Percentiles rank a stretch among this genome's conserved stretches.
These are phyloP conservation scores for Nicotiana rustica DNA, from an alignment of 305 asterid genomes.

Conservation along the genomic window DNA sequence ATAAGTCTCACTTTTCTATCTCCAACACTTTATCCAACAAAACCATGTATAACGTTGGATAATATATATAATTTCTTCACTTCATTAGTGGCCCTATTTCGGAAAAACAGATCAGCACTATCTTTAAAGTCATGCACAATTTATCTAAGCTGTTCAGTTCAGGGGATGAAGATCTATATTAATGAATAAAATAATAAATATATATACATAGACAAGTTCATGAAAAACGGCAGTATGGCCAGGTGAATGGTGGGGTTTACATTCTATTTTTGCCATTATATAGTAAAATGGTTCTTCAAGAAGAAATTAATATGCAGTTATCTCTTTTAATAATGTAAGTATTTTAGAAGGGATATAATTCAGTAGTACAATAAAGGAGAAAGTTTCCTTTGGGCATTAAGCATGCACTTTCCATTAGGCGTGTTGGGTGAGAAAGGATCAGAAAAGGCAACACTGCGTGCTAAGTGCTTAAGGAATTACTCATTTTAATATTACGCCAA, in stretches of 20 bases:
- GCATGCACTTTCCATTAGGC: neutral
- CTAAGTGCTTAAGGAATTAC: constrained; percentile 15
- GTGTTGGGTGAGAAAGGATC: neutral
- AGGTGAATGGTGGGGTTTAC: constrained; percentile 31
- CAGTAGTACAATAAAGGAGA: neutral
- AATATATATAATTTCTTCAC: neutral
- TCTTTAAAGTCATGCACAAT: neutral
- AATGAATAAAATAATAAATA: neutral
- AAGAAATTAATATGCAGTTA: neutral
- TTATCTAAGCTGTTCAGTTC: neutral
- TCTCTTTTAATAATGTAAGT: neutral
- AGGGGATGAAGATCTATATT: neutral
- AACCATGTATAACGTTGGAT: neutral
- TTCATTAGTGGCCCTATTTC: neutral
- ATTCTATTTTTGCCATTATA: constrained; percentile 3
- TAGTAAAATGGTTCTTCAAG: constrained; percentile 10
- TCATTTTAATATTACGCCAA: neutral
- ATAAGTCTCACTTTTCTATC: neutral
- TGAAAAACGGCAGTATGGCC: constrained; percentile 21
- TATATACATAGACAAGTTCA: neutral
- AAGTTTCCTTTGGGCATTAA: constrained; percentile 19
- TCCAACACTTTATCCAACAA: neutral
- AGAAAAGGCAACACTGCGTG: constrained; percentile 6
- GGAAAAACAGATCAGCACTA: neutral
- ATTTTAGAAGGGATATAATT: neutral